A percentile compares a stretch with the other conserved stretches of the same genome.
Evolutionary conservation across 768 basidiomycete genomes (phyloP).

Genomic region (Hygrocybe punicea): DNA sequence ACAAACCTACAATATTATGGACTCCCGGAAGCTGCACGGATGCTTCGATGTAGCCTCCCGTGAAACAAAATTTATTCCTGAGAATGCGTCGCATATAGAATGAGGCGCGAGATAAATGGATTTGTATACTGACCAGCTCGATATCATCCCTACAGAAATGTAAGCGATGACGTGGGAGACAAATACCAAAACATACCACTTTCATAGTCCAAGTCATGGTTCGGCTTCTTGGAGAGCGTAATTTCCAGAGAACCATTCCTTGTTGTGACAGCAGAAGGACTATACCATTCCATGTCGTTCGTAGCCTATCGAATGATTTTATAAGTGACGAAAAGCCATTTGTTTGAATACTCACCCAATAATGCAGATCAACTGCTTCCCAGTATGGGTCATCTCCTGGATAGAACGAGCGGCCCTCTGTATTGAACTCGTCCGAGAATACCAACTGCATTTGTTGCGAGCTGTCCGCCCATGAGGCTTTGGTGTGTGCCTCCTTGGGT

Average conservation of each 20-base stretch:
- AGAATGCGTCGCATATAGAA: slow-evolving; percentile 10
- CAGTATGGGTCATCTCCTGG: slow-evolving; percentile 83
- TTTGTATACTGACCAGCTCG: slow-evolving; percentile 44
- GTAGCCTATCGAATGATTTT: slow-evolving; percentile 45
- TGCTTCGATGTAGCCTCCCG: slow-evolving; percentile 71
- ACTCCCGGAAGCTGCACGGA: slow-evolving; percentile 63
- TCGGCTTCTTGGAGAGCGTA: slow-evolving; percentile 55
- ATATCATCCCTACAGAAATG: slow-evolving; percentile 43
- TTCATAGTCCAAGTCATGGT: slow-evolving; percentile 68
- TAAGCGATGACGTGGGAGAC: slow-evolving; percentile 29
- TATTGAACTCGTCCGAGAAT: slow-evolving; percentile 81
- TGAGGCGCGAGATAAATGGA: slow-evolving; percentile 21
- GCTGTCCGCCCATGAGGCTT: slow-evolving; percentile 58
- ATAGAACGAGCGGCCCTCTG: slow-evolving; percentile 72
- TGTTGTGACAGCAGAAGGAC: slow-evolving; percentile 72
- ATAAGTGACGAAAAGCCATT: neutral
- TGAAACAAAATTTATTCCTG: slow-evolving; percentile 90
- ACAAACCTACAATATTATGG: slow-evolving; percentile 61
- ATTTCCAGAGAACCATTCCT: slow-evolving; percentile 67
- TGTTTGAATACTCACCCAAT: slow-evolving; percentile 49
- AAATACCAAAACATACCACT: slow-evolving; percentile 44
- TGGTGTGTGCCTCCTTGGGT: slow-evolving; percentile 52
- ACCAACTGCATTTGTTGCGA: slow-evolving; percentile 52
- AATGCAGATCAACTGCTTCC: slow-evolving; percentile 76
- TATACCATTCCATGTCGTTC: slow-evolving; percentile 84